Base-by-base conservation (phyloP, 495 filamentous ascomycete genomes). In the Sordaria brevicollis region DNA sequence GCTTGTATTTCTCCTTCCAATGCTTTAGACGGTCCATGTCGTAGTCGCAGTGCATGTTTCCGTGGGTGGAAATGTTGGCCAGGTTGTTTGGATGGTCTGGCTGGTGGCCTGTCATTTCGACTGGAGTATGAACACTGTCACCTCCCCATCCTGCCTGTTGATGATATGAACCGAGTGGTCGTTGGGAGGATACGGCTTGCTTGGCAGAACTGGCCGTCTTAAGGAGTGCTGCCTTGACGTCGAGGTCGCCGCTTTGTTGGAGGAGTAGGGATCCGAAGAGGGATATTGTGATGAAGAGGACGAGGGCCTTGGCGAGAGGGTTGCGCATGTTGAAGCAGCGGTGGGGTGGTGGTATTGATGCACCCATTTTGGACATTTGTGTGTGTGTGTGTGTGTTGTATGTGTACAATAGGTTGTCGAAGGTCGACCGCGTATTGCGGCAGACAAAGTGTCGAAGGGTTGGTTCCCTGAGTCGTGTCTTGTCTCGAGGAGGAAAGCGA, bases 301-400 rank as follows among this genome's bases (percentile, higher is more conserved):
- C 69, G 15, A 83, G 71, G 13, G 78, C 81, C 73, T 76, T 76
- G 35, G 75, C 76, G 54, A 84, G 77, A 9, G 82, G 81, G 72
- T 83, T 82, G 35, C 82, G 77, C 78, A 82, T 81, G 66, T 72
- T 80, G 73, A 84, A 78, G 69, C 80, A 79, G 38, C 78, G 79
- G 70, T 82, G 79, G 71, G 77, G 69, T 25, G 74, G 70, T 35
- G 78, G 68, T 71, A 82, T 74, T 72, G 71, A 74, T 17, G 76
- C 76, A 70, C 78, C 81, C 81, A 83, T 82, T 39, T 69, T 76
- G 39, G 73, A 57, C 29, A 43, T 65, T 31, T 35, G 25, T 33
- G 37, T n/a, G 29, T 43, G 25, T 19, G 11, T 43, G 19, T 41
- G n/a, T 39, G 37, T 11, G 13, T 43, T 43, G 39, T 49, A 21